These are phyloP conservation scores for Coemansia sp. DNA, from an alignment of 192 early-diverging fungal genomes.

Conservation along the genomic window DNA sequence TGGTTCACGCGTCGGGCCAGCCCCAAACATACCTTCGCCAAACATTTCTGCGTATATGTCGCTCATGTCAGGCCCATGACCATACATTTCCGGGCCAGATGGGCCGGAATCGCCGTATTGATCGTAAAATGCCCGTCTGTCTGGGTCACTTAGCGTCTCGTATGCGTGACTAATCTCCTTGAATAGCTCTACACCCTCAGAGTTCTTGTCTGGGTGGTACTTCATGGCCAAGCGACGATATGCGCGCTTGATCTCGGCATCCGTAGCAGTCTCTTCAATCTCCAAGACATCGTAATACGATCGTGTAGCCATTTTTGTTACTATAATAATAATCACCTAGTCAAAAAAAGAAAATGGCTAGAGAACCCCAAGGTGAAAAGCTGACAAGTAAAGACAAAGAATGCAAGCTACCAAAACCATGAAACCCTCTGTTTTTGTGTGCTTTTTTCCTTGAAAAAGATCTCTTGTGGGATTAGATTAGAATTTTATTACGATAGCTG, in stretches of 20 bases:
- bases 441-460: too few relatives aligned
- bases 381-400: too few relatives aligned
- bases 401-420: too few relatives aligned
- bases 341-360: neutral
- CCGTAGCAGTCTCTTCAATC: slow-evolving; percentile 45
- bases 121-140: slow-evolving; percentile 71
- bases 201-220: slow-evolving; percentile 68
- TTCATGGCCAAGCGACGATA: slow-evolving; percentile 63
- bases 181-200: slow-evolving; percentile 73
- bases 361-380: too few relatives aligned
- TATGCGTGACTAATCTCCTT: slow-evolving; percentile 85
- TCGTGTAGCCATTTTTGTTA: slow-evolving; percentile 29
- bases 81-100: slow-evolving; percentile 50
- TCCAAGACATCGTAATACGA: slow-evolving; percentile 55
- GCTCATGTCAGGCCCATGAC: slow-evolving; percentile 22
- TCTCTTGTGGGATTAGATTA: too few relatives aligned
- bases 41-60: slow-evolving; percentile 26
- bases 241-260: slow-evolving; percentile 55
- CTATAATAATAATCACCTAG: too few relatives aligned
- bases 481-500: too few relatives aligned
- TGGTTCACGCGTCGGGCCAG: slow-evolving; percentile 7
- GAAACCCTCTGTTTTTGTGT: too few relatives aligned
- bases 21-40: slow-evolving; percentile 27
- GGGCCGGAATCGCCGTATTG: slow-evolving; percentile 60
- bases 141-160: slow-evolving; percentile 70